Conservation (phyloP, 2,329 filamentous ascomycete genomes). For the Fusarium sp. region DNA sequence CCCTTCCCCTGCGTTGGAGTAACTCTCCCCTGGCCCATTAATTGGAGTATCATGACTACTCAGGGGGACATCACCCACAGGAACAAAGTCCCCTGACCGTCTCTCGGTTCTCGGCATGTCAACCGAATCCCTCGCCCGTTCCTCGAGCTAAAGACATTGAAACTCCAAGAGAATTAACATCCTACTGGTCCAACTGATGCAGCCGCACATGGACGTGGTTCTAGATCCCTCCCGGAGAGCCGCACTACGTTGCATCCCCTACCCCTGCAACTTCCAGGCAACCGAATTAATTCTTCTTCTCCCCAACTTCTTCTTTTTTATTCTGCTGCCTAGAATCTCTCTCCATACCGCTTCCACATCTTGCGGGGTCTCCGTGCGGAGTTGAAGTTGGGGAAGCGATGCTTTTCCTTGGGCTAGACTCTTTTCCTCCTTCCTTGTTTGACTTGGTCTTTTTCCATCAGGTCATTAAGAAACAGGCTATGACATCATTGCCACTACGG, state of each 20-base stretch:
- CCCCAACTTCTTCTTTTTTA: slow-evolving; percentile 6
- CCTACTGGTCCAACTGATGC: not conserved
- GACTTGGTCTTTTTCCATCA: not conserved
- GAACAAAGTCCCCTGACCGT: not conserved
- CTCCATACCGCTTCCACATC: not conserved
- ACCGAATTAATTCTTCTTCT: slow-evolving; percentile 8
- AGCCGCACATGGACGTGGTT: not conserved
- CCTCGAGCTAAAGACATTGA: not conserved
- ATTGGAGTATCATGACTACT: not conserved
- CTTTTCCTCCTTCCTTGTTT: not conserved
- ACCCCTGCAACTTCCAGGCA: slow-evolving; percentile 16
- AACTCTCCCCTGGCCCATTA: not conserved
- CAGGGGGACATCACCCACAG: not conserved
- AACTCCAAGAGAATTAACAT: not conserved
- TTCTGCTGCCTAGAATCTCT: slow-evolving; percentile 29
- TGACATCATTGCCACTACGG: not conserved
- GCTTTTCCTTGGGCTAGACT: not conserved
- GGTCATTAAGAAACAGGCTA: not conserved
- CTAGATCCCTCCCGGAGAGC: slow-evolving; percentile 13
- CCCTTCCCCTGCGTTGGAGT: not conserved
- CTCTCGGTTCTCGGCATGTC: not conserved
- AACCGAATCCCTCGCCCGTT: not conserved
- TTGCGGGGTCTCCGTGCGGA: slow-evolving; percentile 16
- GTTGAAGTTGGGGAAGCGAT: slow-evolving; percentile 4
- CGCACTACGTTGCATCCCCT: slow-evolving; percentile 26